Evolutionary conservation across 2,329 filamentous ascomycete genomes (phyloP).

Genomic region (Aureobasidium pullulans): DNA sequence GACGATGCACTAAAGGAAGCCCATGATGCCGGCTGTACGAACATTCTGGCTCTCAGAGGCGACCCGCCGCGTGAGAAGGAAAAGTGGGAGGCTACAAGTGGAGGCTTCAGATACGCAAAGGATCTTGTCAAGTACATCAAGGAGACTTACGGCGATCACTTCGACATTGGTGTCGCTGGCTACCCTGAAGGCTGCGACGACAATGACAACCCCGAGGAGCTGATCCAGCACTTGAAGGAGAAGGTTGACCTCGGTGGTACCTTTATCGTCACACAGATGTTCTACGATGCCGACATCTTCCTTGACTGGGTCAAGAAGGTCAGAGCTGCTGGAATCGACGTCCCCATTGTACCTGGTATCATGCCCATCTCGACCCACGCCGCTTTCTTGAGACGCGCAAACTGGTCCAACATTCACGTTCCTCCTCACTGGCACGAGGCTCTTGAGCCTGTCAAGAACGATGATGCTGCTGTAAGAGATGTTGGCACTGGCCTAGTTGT

Average conservation of each 20-base stretch:
- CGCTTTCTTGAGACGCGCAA: constrained; percentile 81
- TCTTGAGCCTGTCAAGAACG: constrained; percentile 91
- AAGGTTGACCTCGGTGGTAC: constrained; percentile 91
- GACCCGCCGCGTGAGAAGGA: constrained; percentile 92
- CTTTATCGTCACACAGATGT: constrained; percentile 98
- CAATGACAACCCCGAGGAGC: constrained; percentile 73
- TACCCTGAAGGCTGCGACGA: constrained; percentile 96
- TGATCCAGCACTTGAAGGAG: constrained; percentile 91
- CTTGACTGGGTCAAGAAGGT: constrained; percentile 83
- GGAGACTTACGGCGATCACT: constrained; percentile 74
- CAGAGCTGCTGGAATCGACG: constrained; percentile 71
- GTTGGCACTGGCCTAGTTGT: constrained; percentile 82
- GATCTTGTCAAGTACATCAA: constrained; percentile 84
- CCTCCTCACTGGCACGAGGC: constrained; percentile 73
- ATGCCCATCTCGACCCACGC: constrained; percentile 95
- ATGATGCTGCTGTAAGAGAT: constrained; percentile 85
- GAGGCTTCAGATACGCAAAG: constrained; percentile 83
- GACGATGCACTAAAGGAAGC: constrained; percentile 80
- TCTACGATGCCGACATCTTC: constrained; percentile 96
- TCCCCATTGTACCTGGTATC: constrained; percentile 79
- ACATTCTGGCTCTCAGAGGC: constrained; percentile 87
- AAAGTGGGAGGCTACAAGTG: constrained; percentile 82
- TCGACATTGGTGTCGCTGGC: constrained; percentile 94
- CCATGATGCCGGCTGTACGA: constrained; percentile 92
- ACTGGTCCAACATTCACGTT: constrained; percentile 82